Base-by-base conservation (phyloP, 768 basidiomycete species). In the Tulasnella sp. region DNA sequence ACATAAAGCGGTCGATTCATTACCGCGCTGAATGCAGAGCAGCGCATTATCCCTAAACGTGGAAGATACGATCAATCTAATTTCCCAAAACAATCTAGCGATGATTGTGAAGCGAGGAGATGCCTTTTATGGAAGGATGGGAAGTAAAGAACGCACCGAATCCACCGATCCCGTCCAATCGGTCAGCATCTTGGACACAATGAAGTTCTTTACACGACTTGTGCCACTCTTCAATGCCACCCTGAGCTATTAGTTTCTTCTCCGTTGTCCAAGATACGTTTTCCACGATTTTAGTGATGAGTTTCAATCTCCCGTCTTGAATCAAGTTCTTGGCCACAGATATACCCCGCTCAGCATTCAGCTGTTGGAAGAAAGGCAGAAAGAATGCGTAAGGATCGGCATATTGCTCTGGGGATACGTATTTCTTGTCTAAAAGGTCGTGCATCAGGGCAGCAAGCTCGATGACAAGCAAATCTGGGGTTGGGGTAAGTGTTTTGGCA, bases 381-480 rank as follows among this genome's bases (percentile, higher is more conserved):
- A 86, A 81, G 60, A 75, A 83, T 49, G 67, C 64, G 64, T 76
- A 77, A 5, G 81, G 75, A 61, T 83, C 76, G 15, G 73, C 68
- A 10, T 76, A 73, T 58, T 75, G 64, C 48, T 69, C 70, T 10
- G 70, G 63, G 1, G 78, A 67, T 15, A 80, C 78, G 60, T 89
- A 87, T 69, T 89, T 88, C 67, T 83, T 85, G 72, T 88, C 85
- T 29, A 86, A 68, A 35, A 90, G 72, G 64, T 93, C 89, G 60
- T 92, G 90, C 39, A 92, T 74, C 33, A 93, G 73, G n/a, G 90
- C 83, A 27, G 83, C 81, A 41, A 92, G 68, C 64, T 92, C 89
- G 20, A 92, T 74, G 4, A 78, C 73, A 19, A 91, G 66, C 1
- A 90, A 64, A 67, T 92, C 85, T 2, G 79, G 78, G 35, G 65